A percentile compares a stretch with the other conserved stretches of the same genome.
These are phyloP conservation scores for Leccinum huronense DNA, from an alignment of 1,284 basidiomycete species.

Conservation along the genomic window DNA sequence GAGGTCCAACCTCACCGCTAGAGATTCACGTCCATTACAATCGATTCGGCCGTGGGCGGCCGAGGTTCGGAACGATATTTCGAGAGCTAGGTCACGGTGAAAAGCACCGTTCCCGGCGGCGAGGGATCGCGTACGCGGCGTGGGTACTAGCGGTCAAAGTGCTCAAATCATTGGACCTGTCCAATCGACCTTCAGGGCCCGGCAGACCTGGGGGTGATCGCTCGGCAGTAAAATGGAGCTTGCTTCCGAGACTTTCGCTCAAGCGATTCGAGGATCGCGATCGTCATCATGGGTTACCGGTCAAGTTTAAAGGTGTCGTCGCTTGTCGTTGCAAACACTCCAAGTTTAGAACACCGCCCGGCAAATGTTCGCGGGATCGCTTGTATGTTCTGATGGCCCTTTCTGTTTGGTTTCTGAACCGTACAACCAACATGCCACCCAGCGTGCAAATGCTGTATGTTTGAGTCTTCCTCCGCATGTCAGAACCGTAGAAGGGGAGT, in stretches of 20 bases:
- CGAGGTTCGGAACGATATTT: slow-evolving; percentile 1
- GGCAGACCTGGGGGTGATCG: slow-evolving; percentile 14
- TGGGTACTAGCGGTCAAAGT: slow-evolving; percentile 5
- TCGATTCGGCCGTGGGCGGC: slow-evolving; percentile 2
- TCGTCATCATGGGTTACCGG: slow-evolving; percentile 20
- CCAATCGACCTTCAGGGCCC: slow-evolving; percentile 3
- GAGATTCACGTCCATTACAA: slow-evolving; percentile 5
- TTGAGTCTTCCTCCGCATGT: neutral
- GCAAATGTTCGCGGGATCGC: slow-evolving; percentile 36
- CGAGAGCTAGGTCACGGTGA: neutral
- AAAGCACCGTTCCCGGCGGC: neutral
- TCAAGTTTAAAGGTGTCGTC: slow-evolving; percentile 30
- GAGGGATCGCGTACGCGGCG: neutral
- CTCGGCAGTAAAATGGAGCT: slow-evolving; percentile 29
- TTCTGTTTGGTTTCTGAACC: slow-evolving; percentile 3
- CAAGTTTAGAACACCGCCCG: slow-evolving; percentile 27
- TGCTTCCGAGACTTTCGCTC: slow-evolving; percentile 18
- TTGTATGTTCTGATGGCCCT: neutral
- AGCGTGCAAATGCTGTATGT: slow-evolving; percentile 1
- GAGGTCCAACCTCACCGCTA: slow-evolving; percentile 23
- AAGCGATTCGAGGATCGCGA: slow-evolving; percentile 35
- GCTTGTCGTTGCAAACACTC: slow-evolving; percentile 24
- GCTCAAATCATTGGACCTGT: neutral
- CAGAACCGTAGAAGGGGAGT: neutral
- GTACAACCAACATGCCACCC: neutral